Evolutionary conservation across 2,329 filamentous ascomycete species (phyloP), one percentile per base, ranked within the genome.

Genomic region (Colletotrichum sp.): DNA sequence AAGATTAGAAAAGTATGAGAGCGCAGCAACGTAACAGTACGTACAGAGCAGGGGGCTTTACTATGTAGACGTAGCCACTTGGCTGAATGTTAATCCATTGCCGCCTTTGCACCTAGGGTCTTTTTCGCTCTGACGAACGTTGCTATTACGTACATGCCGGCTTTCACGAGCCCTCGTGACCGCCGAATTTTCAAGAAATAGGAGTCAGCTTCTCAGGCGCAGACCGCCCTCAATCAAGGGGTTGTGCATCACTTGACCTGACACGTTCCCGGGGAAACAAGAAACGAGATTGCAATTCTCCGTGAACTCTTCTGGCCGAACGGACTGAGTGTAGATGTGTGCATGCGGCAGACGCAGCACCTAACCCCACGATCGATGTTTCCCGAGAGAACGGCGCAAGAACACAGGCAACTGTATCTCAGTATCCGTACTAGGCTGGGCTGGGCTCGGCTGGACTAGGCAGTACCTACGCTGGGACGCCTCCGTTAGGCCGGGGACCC

Each of bases 81-180:
- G 73, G 55, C 36, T 67, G 26, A 75, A 68, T 57, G 26, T 67
- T 74, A 68, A 74, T 61, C 72, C 61, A 66, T 55, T 15, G 36
- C 30, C 30, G 28, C 36, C 34, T 28, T 43, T 59, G 66, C 66
- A 66, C 32, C 52, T 21, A n/a, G 34, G 39, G 43, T 28, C 32
- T 36, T 52, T 63, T 34, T 74, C 48, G 59, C 59, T 74, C 52
- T 71, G 72, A 65, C 67, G 26, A 32, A 26, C 5, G 21, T 34
- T 75, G n/a, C 30, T 21, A 72, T 72, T 75, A 75, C 68, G 69
- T 75, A 72, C 68, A 55, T 57, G 48, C 59, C 63, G 10, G 52
- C 32, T 32, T 59, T 48, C 26, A 12, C 39, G 60, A 30, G 68
- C 36, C 59, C 68, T 63, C 72, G 61, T 75, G 72, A 72, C 68